phyloP scores from a whole-genome alignment of 352 stramenopile genomes.

The Phytophthora tubulina region DNA sequence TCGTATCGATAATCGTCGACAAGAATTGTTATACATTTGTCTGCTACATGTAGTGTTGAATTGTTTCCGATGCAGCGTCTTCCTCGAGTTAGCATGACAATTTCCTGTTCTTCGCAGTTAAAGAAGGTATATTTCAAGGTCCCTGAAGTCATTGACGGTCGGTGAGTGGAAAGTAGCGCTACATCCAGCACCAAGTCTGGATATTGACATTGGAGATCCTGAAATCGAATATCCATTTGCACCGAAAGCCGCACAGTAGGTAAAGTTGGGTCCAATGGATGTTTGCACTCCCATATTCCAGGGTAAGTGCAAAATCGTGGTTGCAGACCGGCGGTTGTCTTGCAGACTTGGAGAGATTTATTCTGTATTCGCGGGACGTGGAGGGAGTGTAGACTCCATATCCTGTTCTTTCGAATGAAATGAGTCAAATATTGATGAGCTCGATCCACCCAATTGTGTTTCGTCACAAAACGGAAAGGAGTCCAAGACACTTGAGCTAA shows the following conservation, averaged over 20 bases:
- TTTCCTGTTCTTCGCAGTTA: constrained; percentile 34
- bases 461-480: constrained; percentile 34
- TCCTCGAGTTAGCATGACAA: constrained; percentile 47
- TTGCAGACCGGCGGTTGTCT: not conserved
- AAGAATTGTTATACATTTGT: constrained; percentile 45
- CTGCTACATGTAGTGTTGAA: not conserved
- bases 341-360: constrained; percentile 6
- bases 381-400: constrained; percentile 36
- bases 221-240: constrained; percentile 41
- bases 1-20: constrained; percentile 71
- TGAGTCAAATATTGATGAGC: constrained; percentile 41
- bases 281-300: constrained; percentile 27
- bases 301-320: constrained; percentile 40
- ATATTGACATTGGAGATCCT: constrained; percentile 31
- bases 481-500: not conserved
- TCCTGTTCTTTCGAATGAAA: constrained; percentile 3
- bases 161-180: constrained; percentile 29
- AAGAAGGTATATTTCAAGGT: constrained; percentile 12
- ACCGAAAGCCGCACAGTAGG: constrained; percentile 31
- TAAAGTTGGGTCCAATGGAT: constrained; percentile 17
- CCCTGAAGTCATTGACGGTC: constrained; percentile 13
- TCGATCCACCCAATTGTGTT: constrained; percentile 49
- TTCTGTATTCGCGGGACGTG: constrained; percentile 11
- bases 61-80: constrained; percentile 19
- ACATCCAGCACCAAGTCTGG: constrained; percentile 39